A percentile compares a stretch with the other conserved stretches of the same genome.
phyloP scores from a whole-genome alignment of 75 land plant genomes.

The Sequoia sempervirens region DNA sequence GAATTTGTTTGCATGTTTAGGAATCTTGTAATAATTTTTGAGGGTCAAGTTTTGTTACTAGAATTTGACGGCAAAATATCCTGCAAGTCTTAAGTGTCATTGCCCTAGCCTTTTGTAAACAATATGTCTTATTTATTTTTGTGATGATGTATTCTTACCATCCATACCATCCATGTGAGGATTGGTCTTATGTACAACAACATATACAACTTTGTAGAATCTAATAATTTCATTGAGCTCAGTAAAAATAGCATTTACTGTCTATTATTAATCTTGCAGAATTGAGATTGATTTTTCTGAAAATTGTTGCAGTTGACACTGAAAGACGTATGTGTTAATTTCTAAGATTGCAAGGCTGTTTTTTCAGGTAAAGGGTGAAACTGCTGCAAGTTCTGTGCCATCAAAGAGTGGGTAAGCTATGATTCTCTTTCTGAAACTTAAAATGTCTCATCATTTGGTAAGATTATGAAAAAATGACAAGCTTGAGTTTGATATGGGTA shows the following conservation, averaged over 20 bases:
- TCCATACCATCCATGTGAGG: too few relatives aligned
- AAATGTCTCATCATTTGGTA: neutral
- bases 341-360: neutral
- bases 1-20: too few relatives aligned
- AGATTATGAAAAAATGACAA: neutral
- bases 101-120: too few relatives aligned
- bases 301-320: neutral
- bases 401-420: slow-evolving; percentile 52
- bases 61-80: too few relatives aligned
- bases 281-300: neutral
- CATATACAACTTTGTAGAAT: neutral
- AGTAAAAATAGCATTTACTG: neutral
- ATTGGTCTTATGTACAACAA: too few relatives aligned
- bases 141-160: too few relatives aligned
- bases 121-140: too few relatives aligned
- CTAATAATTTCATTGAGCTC: neutral
- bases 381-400: slow-evolving; percentile 22
- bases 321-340: neutral
- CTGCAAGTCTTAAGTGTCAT: too few relatives aligned
- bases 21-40: too few relatives aligned
- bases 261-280: neutral
- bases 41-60: too few relatives aligned
- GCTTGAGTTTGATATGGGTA: neutral
- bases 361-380: slow-evolving; percentile 34
- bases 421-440: neutral